Base-by-base conservation (phyloP, 768 basidiomycete species). In the Termitomyces sp. region DNA sequence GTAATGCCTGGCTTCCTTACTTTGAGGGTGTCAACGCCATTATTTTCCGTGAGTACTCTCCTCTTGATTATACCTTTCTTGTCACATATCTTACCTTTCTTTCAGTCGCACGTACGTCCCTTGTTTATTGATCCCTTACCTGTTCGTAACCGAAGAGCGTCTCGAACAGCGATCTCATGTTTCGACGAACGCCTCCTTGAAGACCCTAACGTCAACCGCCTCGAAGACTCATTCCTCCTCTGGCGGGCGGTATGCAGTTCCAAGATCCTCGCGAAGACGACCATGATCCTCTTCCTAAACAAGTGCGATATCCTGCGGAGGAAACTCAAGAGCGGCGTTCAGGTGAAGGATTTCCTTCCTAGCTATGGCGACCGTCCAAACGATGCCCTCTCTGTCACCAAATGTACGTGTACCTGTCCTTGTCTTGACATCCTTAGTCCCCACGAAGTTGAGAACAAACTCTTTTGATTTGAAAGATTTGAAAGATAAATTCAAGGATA, bases 21-120 rank as follows among this genome's bases (percentile, higher is more conserved):
- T 91, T 91, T 57, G 87, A 91, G 63, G 83, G 84, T 63, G 81
- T 89, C 22, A 83, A 89, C 67, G 87, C 89, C 4, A 87, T 92
- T 65, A 91, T 92, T 62, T 91, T 92, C 74, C 84, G 90, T 70
- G 77, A 73, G 65, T 84, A 75, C 0, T 72, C 78, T 15, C 67
- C 73, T 3, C 71, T 81, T 13, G 11, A 20, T 65, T 75, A 40
- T 28, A 35, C 60, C 33, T 60, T 53, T 3, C 4, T 24, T 18
- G n/a, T 46, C 15, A 24, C 28, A 15, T 8, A 55, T 59, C 57
- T 67, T 46, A 65, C 59, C 22, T 57, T 80, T 64, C 72, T 28
- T 46, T 35, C 63, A 81, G 81, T 71, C 71, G 88, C 65, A 74
- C 86, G 64, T 89, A 82, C 71, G 78, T 4, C 80, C n/a, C 55